Conservation (phyloP, 148 eudicot species). For the Linanthus parryae region DNA sequence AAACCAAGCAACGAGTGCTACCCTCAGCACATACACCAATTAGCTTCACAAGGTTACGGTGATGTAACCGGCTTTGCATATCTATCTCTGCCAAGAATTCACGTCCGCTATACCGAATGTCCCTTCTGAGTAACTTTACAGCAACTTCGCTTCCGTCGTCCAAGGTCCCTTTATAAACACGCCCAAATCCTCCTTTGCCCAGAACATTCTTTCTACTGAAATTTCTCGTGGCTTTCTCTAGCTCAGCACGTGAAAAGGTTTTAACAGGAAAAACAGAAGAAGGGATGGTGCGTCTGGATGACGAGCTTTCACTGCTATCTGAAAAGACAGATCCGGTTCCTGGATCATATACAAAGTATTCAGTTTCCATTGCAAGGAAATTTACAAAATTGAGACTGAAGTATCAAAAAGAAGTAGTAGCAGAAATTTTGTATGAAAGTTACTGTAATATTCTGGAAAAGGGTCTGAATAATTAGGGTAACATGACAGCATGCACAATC, state of each 20-base stretch:
- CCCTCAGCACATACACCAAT: slow-evolving; percentile 91
- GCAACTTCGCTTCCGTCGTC: slow-evolving; percentile 84
- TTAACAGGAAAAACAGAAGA: slow-evolving; percentile 72
- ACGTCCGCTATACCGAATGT: slow-evolving; percentile 71
- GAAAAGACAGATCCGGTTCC: slow-evolving; percentile 64
- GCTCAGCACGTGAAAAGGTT: slow-evolving; percentile 68
- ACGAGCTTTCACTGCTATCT: slow-evolving; percentile 67
- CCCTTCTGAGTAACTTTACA: slow-evolving; percentile 85
- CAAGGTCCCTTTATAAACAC: slow-evolving; percentile 76
- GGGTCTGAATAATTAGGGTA: not conserved
- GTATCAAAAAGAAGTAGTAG: too few relatives aligned
- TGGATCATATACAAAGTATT: slow-evolving; percentile 24
- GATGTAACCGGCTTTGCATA: slow-evolving; percentile 97
- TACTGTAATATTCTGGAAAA: not conserved
- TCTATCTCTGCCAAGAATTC: slow-evolving; percentile 95
- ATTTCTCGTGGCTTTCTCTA: slow-evolving; percentile 78
- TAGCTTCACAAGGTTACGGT: slow-evolving; percentile 89
- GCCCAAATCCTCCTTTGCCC: slow-evolving; percentile 99
- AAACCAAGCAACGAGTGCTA: slow-evolving; percentile 78
- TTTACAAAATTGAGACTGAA: too few relatives aligned
- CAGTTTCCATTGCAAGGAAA: not conserved
- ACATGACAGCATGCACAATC: not conserved
- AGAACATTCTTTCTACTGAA: slow-evolving; percentile 64
- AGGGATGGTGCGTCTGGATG: slow-evolving; percentile 77
- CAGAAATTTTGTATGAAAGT: not conserved